Evolutionary conservation across 2,329 filamentous ascomycete species (phyloP).

Genomic region (Penicillium sp.): DNA sequence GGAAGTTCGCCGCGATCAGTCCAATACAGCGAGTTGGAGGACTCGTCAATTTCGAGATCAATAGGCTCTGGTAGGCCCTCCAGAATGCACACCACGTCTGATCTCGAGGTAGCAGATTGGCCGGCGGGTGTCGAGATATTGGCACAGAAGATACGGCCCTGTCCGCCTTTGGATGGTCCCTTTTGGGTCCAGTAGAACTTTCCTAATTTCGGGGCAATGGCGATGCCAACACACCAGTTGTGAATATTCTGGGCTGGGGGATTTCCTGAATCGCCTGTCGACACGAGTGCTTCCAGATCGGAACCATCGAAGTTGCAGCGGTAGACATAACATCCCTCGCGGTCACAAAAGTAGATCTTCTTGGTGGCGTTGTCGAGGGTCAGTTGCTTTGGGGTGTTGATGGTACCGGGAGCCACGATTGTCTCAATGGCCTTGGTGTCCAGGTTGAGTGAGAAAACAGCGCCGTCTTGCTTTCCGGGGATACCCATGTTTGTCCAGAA

Average conservation of each 20-base stretch:
- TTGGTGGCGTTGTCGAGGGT: slow-evolving; percentile 24
- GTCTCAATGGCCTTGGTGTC: slow-evolving; percentile 12
- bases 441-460: slow-evolving; percentile 23
- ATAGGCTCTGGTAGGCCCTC: slow-evolving; percentile 52
- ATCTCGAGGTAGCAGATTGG: slow-evolving; percentile 30
- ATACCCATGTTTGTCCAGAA: slow-evolving; percentile 53
- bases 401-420: slow-evolving; percentile 42
- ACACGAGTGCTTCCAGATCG: slow-evolving; percentile 3
- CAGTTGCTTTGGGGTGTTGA: slow-evolving; percentile 51
- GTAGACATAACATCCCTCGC: slow-evolving; percentile 40
- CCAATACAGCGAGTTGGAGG: slow-evolving; percentile 51
- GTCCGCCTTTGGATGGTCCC: slow-evolving; percentile 48
- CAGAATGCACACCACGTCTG: slow-evolving; percentile 45
- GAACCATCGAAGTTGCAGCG: slow-evolving; percentile 37
- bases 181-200: slow-evolving; percentile 61
- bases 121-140: slow-evolving; percentile 39
- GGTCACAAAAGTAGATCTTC: slow-evolving; percentile 43
- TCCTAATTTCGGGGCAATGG: slow-evolving; percentile 42
- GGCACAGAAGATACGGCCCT: slow-evolving; percentile 54
- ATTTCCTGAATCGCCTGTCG: slow-evolving; percentile 23
- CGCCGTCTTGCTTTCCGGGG: slow-evolving; percentile 39
- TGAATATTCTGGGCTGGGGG: slow-evolving; percentile 28
- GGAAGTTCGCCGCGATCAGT: slow-evolving; percentile 58
- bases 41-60: slow-evolving; percentile 53
- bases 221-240: slow-evolving; percentile 55